These are phyloP conservation scores for Aspergillus fumigatus DNA, from an alignment of 2,329 filamentous ascomycete species.

Conservation along the genomic window DNA sequence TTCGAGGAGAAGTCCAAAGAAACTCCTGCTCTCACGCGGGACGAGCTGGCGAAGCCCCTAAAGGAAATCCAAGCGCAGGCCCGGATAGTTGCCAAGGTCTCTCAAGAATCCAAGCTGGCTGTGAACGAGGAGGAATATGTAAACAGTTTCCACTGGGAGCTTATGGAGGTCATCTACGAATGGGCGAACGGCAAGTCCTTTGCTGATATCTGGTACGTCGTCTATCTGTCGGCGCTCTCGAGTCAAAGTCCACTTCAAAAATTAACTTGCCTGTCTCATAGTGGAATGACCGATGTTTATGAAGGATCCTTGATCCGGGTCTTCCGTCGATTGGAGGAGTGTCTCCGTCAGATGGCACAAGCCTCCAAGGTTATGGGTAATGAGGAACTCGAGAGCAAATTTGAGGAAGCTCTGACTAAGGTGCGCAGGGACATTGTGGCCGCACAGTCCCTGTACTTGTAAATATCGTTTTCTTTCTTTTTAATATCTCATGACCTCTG, in stretches of 20 bases:
- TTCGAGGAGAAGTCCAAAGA: constrained; percentile 94
- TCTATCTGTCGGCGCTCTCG: constrained; percentile 4
- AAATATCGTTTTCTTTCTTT: constrained; percentile 29
- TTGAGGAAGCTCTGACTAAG: constrained; percentile 78
- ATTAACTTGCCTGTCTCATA: constrained; percentile 34
- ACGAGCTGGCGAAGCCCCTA: constrained; percentile 81
- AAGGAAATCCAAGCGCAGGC: constrained; percentile 85
- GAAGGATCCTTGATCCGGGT: constrained; percentile 94
- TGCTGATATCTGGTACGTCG: constrained; percentile 84
- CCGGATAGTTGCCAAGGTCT: constrained; percentile 84
- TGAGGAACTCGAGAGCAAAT: constrained; percentile 87
- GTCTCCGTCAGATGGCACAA: constrained; percentile 90
- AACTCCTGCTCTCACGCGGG: constrained; percentile 60
- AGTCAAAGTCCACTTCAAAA: neutral
- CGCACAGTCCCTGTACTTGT: constrained; percentile 88
- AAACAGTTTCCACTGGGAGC: constrained; percentile 81
- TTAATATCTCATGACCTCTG: neutral
- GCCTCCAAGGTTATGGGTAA: constrained; percentile 98
- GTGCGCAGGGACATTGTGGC: constrained; percentile 92
- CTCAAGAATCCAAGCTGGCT: constrained; percentile 86
- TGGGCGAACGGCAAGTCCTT: constrained; percentile 92
- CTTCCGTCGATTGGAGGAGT: constrained; percentile 90
- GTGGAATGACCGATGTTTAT: constrained; percentile 99
- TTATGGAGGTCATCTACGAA: constrained; percentile 93
- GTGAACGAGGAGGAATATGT: constrained; percentile 96